phyloP scores from a whole-genome alignment of 2,329 filamentous ascomycete genomes.

The Fusarium metavorans region DNA sequence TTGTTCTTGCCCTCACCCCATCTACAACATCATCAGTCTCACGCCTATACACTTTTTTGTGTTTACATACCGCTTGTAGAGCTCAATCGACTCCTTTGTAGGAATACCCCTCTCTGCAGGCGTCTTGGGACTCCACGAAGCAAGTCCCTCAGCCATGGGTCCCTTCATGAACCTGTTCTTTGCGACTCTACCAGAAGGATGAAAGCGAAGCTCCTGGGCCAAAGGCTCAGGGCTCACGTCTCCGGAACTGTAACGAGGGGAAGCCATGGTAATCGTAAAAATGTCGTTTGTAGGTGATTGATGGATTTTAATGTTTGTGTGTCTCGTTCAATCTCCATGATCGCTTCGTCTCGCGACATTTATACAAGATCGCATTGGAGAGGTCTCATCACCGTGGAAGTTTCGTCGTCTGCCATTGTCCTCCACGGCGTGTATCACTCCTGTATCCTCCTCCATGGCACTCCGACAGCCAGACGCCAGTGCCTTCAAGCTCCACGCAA shows the following conservation, averaged over 20 bases:
- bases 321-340: neutral
- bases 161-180: slow-evolving; percentile 75
- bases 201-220: slow-evolving; percentile 58
- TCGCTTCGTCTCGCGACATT: neutral
- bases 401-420: neutral
- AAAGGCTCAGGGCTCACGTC: slow-evolving; percentile 45
- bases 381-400: neutral
- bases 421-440: neutral
- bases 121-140: slow-evolving; percentile 69
- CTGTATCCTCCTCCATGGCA: neutral
- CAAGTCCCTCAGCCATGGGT: slow-evolving; percentile 74
- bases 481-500: neutral
- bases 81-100: slow-evolving; percentile 58
- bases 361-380: slow-evolving; percentile 1
- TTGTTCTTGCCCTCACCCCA: slow-evolving; percentile 63
- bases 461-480: neutral
- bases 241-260: slow-evolving; percentile 34
- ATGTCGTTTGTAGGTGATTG: neutral
- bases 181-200: slow-evolving; percentile 60
- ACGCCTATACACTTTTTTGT: fast-evolving
- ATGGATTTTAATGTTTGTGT: neutral
- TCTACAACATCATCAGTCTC: slow-evolving; percentile 13
- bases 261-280: slow-evolving; percentile 15
- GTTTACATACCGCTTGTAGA: slow-evolving; percentile 68
- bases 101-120: slow-evolving; percentile 60